Base-by-base conservation (phyloP, 176 grass and related monocot genomes). In the Zea luxurians region DNA sequence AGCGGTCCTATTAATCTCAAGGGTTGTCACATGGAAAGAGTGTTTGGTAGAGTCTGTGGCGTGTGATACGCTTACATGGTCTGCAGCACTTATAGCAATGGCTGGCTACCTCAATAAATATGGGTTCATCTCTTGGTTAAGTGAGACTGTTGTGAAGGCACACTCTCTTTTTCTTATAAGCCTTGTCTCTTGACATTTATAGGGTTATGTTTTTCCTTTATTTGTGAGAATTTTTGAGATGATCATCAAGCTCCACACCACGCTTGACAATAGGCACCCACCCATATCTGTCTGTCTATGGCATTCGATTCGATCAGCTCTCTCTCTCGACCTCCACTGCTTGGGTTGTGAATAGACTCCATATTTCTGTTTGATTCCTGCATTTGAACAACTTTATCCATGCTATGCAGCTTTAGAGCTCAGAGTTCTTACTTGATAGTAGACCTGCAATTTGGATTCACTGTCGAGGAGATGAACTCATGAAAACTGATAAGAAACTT, bases 21-120 rank as follows among this genome's bases (percentile, higher is more conserved):
- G 96, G 20, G 92, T 99, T 83, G 92, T 99, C 7, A 96, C 92
- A 79, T 99, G 96, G 92, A 99, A 99, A 78, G 96, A 99, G 73
- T 99, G 96, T 87, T 86, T 99, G 79, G 88, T 78, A 17, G 96
- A 99, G 66, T 81, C 90, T 77, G 96, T 99, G 27, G 96, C 96
- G 48, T 99, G 96, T 92, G 96, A 99, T 76, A 96, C 96, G 17
- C 96, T 99, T 78, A 99, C 92, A 37, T 96, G 96, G 96, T 99
- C 96, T 89, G 96, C 96, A 21, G 96, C 96, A 15, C 86, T 99
- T 63, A 99, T 96, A 34, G 96, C 96, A 66, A 99, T 99, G 96
- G 96, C 96, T 82, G 90, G 92, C 60, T 95, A 99, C 79, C 86
- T 99, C 40, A 99, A 99, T 83, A 99, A 99, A 86, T 99, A 91